Evolutionary conservation across 2,329 filamentous ascomycete genomes (phyloP), one percentile per base, ranked within the genome.

Genomic region (Podosphaera xanthii): DNA sequence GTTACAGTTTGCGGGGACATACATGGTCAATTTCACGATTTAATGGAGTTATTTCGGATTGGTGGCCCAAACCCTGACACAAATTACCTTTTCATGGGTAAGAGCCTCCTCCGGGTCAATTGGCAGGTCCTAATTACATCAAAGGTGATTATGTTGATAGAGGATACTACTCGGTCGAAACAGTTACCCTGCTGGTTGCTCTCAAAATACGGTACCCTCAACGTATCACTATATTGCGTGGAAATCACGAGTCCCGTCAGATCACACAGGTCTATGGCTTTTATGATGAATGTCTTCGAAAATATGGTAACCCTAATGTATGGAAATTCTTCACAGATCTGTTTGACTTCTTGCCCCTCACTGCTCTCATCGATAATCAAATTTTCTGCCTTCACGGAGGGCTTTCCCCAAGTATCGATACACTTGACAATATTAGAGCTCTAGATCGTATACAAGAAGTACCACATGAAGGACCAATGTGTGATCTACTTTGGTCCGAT

Each of bases 21-120:
- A 71, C 92, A 98, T 73, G 92, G 92, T 65, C 92, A 98, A 74
- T 97, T 97, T 72, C 91, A 97, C 73, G 92, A 98, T 70, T 75
- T 98, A 72, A 97, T 98, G 89, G 92, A 98, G 75, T 82, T 98
- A 59, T 98, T 98, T 80, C 94, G 94, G 76, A 97, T 98, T 72
- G 92, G 92, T 66, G 92, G 92, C 59, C 89, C 90, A 62, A 96
- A 95, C 71, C 92, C 92, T 65, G 92, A 98, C 73, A 97, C 92
- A 70, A 97, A 97, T 77, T 97, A 97, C 74, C 84, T 97, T 65
- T 97, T 97, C 76, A 97, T 98, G 89, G 90, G 88, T 92, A 75
- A 70, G 40, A 12, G n/a, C 40, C 10, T 44, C n/a, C 5, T 4
- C 40, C 10, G 10, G 40, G n/a, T 48, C 36, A 40, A 7, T 34